These are phyloP conservation scores for Lycium ferocissimum DNA, from an alignment of 257 asterid genomes.

Conservation along the genomic window DNA sequence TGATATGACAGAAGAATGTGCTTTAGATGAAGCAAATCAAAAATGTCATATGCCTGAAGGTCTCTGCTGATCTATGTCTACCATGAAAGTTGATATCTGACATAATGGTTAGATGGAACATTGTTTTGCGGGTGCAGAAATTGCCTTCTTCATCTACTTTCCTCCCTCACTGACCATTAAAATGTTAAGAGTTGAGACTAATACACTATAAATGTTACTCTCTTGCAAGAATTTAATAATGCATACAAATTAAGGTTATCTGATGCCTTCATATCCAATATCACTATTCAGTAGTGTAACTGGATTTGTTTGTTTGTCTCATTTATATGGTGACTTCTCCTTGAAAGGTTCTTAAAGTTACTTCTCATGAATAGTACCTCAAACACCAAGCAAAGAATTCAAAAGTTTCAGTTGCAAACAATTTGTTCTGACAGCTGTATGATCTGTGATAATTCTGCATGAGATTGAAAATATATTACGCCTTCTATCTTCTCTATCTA, in stretches of 20 bases:
- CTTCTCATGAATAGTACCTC: not conserved
- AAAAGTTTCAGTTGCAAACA: slow-evolving; percentile 21
- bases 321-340: not conserved
- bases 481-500: slow-evolving; percentile 4
- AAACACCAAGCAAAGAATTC: not conserved
- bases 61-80: slow-evolving; percentile 29
- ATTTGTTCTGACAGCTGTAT: not conserved
- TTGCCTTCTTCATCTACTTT: not conserved
- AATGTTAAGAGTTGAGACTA: slow-evolving; percentile 16
- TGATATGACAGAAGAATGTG: slow-evolving; percentile 42
- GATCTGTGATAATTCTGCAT: not conserved
- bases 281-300: not conserved
- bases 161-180: slow-evolving; percentile 23
- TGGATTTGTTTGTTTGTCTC: slow-evolving; percentile 11
- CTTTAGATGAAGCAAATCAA: slow-evolving; percentile 41
- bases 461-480: slow-evolving; percentile 1
- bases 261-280: not conserved
- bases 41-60: slow-evolving; percentile 44
- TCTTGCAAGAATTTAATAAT: not conserved
- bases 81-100: slow-evolving; percentile 11
- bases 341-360: not conserved
- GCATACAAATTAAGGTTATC: slow-evolving; percentile 13
- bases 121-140: slow-evolving; percentile 11
- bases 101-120: slow-evolving; percentile 1
- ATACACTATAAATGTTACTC: not conserved